A percentile compares a stretch with the other conserved stretches of the same genome.
Conservation (phyloP, 495 filamentous ascomycete genomes). For the Aspergillus olivimuriae region DNA sequence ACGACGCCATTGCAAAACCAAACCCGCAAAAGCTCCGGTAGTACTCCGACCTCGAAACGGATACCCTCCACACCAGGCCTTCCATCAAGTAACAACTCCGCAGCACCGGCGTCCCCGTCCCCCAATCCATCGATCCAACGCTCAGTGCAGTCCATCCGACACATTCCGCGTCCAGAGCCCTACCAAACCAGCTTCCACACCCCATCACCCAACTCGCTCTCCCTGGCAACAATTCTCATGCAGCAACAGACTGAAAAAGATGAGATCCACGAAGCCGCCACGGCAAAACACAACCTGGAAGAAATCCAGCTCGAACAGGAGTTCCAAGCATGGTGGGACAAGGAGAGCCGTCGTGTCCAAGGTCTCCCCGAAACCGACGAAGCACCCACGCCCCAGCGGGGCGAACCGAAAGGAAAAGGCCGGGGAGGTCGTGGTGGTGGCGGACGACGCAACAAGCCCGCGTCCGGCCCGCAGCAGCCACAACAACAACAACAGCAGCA, state of each 20-base stretch:
- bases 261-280: conserved; percentile 68
- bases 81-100: too few species aligned
- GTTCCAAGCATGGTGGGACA: conserved; percentile 98
- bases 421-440: conserved; percentile 22
- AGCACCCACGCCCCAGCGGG: conserved; percentile 4
- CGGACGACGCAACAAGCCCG: conserved; percentile 12
- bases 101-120: conserved; percentile 7
- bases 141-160: conserved; percentile 43
- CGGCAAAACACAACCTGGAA: conserved; percentile 74
- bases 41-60: conserved; percentile 5
- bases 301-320: conserved; percentile 96
- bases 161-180: conserved; percentile 37
- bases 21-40: conserved; percentile 24
- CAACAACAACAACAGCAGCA: too few species aligned
- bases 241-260: conserved; percentile 84
- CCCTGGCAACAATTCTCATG: conserved; percentile 80
- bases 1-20: conserved; percentile 23
- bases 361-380: conserved; percentile 55
- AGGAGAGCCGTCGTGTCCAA: conserved; percentile 67
- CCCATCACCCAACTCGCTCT: conserved; percentile 55
- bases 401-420: conserved; percentile 8
- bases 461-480: not conserved
- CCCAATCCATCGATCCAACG: conserved; percentile 22
- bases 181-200: conserved; percentile 30
- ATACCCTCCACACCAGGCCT: too few species aligned